Conservation (phyloP, 2,329 filamentous ascomycete genomes). For the Beauveria rudraprayagi region DNA sequence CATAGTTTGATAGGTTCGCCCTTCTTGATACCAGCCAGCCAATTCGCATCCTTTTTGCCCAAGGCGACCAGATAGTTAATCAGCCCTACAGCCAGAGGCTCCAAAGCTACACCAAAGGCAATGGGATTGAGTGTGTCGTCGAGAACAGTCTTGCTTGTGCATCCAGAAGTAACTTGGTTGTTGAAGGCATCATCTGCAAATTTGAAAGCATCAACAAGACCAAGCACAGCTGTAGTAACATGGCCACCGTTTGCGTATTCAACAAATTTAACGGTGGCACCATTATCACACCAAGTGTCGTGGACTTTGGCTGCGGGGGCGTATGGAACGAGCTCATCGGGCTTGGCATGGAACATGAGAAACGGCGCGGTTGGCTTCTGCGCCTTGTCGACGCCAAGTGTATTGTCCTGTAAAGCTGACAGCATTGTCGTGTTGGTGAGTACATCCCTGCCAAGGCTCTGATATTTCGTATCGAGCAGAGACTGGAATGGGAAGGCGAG, state of each 20-base stretch:
- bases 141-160: neutral
- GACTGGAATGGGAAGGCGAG: constrained; percentile 6
- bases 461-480: neutral
- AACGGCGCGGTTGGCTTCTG: constrained; percentile 5
- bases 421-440: neutral
- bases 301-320: neutral
- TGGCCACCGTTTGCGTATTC: constrained; percentile 3
- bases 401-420: neutral
- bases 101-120: constrained; percentile 3
- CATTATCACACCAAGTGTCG: constrained; percentile 2
- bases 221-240: constrained; percentile 2
- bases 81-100: neutral
- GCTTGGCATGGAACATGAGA: constrained; percentile 5
- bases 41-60: constrained; percentile 5
- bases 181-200: neutral
- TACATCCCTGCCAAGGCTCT: neutral
- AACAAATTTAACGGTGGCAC: constrained; percentile 3
- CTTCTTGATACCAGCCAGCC: neutral
- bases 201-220: neutral
- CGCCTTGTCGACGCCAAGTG: neutral
- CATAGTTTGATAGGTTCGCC: neutral
- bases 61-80: neutral
- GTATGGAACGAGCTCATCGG: constrained; percentile 10
- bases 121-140: constrained; percentile 3
- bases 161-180: neutral